Base-by-base conservation (phyloP, 345 rosid species). In the Murraya koenigii region DNA sequence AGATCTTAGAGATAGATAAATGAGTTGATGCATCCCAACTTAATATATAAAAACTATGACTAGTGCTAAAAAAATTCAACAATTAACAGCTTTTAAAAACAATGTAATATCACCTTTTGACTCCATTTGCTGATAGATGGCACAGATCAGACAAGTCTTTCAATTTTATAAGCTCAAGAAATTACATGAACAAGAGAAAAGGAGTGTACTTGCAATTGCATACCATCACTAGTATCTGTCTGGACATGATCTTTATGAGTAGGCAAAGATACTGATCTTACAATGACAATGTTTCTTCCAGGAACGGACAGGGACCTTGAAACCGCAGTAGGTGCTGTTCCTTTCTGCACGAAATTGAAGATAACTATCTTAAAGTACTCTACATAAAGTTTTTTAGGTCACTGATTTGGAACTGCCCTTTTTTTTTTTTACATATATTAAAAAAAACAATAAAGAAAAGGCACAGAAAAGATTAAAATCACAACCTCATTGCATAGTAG, bases 271-370 rank as follows among this genome's bases (percentile, higher is more conserved):
- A 83, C 71, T 44, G 94, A 85, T 86, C 97, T 86, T 22, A 95
- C 97, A 71, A 95, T 93, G 35, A 95, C 94, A 80, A 86, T 69
- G 81, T 89, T 93, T 82, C 85, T 78, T 60, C 91, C 93, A 0
- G 98, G 93, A 82, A 90, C 80, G 0, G 98, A 91, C 68, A 90
- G 87, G 36, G 98, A 95, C 83, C 98, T 89, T 55, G 98, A 89
- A 79, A 93, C 94, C 8, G 78, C 85, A 60, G 87, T 82, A 72
- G 38, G 81, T 36, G 3, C 59, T 72, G 80, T 82, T 60, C 80
- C 89, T 78, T 86, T 90, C 97, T 93, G 96, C 89, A 88, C 74
- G 77, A 72, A 69, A 73, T 58, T 69, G 60, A 81, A 39, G 13
- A 47, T 13, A 52, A 70, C 23, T 52, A 85, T 68, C 62, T 68